phyloP scores from a whole-genome alignment of 176 grass and related monocot genomes.

The Aegilops longissima region DNA sequence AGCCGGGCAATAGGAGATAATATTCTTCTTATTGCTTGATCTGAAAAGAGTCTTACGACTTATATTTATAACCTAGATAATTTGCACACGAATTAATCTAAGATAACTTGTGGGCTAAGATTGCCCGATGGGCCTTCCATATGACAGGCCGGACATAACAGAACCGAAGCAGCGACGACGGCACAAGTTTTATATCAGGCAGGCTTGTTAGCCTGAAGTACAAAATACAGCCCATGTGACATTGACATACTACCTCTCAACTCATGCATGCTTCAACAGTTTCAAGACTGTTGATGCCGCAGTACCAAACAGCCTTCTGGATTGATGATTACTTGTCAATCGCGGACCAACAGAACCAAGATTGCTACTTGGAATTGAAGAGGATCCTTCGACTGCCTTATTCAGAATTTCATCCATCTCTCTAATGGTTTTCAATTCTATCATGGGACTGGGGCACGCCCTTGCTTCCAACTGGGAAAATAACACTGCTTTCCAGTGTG shows the following conservation, averaged over 20 bases:
- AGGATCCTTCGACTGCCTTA: neutral
- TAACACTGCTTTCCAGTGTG: slow-evolving; percentile 9
- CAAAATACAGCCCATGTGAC: too few relatives aligned
- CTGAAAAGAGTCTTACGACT: too few relatives aligned
- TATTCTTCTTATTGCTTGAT: too few relatives aligned
- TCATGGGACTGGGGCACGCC: neutral
- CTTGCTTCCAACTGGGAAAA: neutral
- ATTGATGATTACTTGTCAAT: neutral
- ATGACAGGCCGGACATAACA: too few relatives aligned
- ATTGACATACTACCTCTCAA: neutral
- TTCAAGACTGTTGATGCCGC: neutral
- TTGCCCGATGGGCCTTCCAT: too few relatives aligned
- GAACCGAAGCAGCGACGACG: too few relatives aligned
- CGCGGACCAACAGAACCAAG: neutral
- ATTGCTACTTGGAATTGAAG: neutral
- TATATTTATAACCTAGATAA: too few relatives aligned
- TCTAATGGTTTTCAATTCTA: neutral
- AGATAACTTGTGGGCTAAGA: too few relatives aligned
- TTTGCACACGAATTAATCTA: too few relatives aligned
- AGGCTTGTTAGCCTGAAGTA: too few relatives aligned
- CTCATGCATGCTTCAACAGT: slow-evolving; percentile 15
- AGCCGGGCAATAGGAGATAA: too few relatives aligned
- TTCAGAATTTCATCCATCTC: neutral
- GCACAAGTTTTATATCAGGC: too few relatives aligned
- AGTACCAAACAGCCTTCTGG: slow-evolving; percentile 1